Evolutionary conservation across 176 grass and related monocot species (phyloP).

Genomic region (Eleusine coracana): DNA sequence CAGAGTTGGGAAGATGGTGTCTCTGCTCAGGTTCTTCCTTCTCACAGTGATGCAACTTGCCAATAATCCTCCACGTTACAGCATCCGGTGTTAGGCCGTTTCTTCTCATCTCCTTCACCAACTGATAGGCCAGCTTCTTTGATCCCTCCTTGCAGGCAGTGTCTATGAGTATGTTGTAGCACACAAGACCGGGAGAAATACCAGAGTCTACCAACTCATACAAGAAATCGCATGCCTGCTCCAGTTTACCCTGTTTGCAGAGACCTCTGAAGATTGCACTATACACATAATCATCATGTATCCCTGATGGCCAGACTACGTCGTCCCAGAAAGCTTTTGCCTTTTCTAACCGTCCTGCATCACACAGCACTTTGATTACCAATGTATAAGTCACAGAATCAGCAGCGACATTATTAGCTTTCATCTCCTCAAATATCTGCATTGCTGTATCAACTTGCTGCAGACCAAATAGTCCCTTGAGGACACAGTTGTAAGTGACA

Average conservation of each 20-base stretch:
- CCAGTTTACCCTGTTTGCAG: conserved; percentile 62
- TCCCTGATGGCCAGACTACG: conserved; percentile 74
- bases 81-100: conserved; percentile 72
- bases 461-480: conserved; percentile 60
- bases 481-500: conserved; percentile 65
- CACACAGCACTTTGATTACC: conserved; percentile 66
- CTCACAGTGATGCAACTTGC: conserved; percentile 53
- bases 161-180: conserved; percentile 84
- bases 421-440: conserved; percentile 66
- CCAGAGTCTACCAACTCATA: conserved; percentile 70
- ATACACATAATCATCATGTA: conserved; percentile 87
- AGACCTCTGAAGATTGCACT: conserved; percentile 64
- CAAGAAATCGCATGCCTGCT: conserved; percentile 87
- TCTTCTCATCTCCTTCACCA: conserved; percentile 77
- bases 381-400: conserved; percentile 57
- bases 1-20: background rate
- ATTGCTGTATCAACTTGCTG: conserved; percentile 62
- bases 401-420: conserved; percentile 36
- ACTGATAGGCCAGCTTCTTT: conserved; percentile 66
- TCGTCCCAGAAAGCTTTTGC: conserved; percentile 82
- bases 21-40: conserved; percentile 39
- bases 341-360: conserved; percentile 45
- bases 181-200: conserved; percentile 59
- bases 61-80: conserved; percentile 91
- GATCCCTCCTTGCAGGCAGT: conserved; percentile 63